Conservation (phyloP, 73 alveolate species). For the Paramecium pentaurelia region DNA sequence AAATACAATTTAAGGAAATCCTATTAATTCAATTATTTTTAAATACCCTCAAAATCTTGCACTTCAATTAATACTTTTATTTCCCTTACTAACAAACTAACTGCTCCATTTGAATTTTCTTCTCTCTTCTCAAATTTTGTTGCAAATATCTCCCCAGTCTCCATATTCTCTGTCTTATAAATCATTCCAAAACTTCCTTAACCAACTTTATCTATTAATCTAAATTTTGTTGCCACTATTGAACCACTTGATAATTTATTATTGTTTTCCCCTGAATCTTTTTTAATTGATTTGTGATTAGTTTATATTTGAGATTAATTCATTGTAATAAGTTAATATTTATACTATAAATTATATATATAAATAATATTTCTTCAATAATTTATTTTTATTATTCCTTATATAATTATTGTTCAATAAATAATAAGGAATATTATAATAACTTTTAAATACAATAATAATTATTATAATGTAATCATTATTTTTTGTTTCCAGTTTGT, state of each 20-base stretch:
- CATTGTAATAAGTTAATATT: background rate
- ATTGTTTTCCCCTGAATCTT: background rate
- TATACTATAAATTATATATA: background rate
- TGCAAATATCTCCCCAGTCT: conserved; percentile 10
- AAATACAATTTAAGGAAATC: background rate
- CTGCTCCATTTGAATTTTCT: background rate
- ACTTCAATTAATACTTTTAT: background rate
- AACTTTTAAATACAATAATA: background rate
- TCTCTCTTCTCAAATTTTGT: conserved; percentile 20
- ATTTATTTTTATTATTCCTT: too few species aligned
- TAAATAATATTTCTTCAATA: background rate
- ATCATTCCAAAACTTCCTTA: conserved; percentile 33
- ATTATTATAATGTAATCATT: background rate
- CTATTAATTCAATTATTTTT: background rate
- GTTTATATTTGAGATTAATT: background rate
- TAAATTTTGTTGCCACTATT: background rate
- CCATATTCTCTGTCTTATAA: background rate
- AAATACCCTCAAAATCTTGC: background rate
- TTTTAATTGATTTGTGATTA: background rate
- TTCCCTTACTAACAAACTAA: conserved; percentile 8
- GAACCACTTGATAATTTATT: background rate
- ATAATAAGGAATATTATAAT: too few species aligned
- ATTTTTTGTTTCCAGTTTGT: background rate
- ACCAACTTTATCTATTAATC: conserved; percentile 1
- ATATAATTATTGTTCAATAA: too few species aligned